These are phyloP conservation scores for Leucaena leucocephala DNA, from an alignment of 306 rosid genomes.

Conservation along the genomic window DNA sequence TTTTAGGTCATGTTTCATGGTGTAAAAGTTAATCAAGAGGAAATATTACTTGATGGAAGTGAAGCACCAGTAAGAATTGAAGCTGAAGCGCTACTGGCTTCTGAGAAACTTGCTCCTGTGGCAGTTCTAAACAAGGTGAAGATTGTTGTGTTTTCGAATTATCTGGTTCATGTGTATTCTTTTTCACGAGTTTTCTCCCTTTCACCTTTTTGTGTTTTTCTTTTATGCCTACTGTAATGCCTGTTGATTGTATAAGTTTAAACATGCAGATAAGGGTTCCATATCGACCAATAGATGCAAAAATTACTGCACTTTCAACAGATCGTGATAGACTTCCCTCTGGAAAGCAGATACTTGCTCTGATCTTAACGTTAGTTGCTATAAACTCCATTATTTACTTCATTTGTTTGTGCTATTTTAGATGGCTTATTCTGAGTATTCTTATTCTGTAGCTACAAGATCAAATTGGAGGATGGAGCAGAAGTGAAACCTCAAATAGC, in stretches of 20 bases:
- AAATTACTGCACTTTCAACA: constrained; percentile 73
- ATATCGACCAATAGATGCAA: constrained; percentile 82
- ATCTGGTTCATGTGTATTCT: neutral
- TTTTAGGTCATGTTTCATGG: constrained; percentile 85
- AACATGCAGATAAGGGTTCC: constrained; percentile 76
- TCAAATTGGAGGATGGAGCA: constrained; percentile 91
- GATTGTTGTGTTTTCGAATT: constrained; percentile 3
- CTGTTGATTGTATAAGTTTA: constrained; percentile 20
- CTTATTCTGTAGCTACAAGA: constrained; percentile 75
- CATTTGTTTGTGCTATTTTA: constrained; percentile 31
- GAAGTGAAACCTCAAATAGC: constrained; percentile 85
- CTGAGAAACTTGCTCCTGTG: constrained; percentile 85
- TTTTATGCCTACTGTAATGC: constrained; percentile 27
- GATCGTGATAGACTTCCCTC: constrained; percentile 90
- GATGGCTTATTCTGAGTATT: constrained; percentile 27
- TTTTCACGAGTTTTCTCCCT: constrained; percentile 19
- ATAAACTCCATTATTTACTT: constrained; percentile 31
- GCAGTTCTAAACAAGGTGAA: constrained; percentile 88
- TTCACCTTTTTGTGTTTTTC: constrained; percentile 25
- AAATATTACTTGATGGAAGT: constrained; percentile 88
- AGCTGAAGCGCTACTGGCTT: constrained; percentile 74
- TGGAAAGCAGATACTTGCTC: constrained; percentile 84
- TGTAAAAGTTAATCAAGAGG: constrained; percentile 66
- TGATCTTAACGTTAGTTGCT: constrained; percentile 80
- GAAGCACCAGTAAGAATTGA: constrained; percentile 89